phyloP scores from a whole-genome alignment of 129 eudicot genomes.

The Helianthus tuberosus region DNA sequence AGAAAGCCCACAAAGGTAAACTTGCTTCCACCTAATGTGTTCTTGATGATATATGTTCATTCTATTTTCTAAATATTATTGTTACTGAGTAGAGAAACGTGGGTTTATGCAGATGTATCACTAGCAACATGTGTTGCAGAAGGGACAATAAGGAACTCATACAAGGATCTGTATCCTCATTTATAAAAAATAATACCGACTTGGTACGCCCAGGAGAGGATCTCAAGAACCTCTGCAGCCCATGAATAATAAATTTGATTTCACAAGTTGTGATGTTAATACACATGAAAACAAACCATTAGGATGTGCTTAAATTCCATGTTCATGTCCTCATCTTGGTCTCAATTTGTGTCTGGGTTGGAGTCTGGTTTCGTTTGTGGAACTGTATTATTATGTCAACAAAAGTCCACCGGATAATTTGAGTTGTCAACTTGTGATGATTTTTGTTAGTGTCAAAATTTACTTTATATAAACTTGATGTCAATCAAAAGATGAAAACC shows the following conservation, averaged over 20 bases:
- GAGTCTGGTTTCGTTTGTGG: no score
- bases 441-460: no score
- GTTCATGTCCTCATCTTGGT: not conserved
- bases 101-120: conserved; percentile 49
- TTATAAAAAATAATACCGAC: conserved; percentile 58
- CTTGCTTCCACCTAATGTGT: no score
- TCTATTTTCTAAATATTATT: not conserved
- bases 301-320: not conserved
- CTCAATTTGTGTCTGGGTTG: no score
- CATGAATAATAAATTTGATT: conserved; percentile 10
- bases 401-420: no score
- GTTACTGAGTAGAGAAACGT: not conserved
- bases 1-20: no score
- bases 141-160: conserved; percentile 72
- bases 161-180: conserved; percentile 65
- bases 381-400: no score
- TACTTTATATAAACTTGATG: no score
- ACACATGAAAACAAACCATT: not conserved
- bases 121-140: conserved; percentile 67
- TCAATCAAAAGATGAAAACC: no score
- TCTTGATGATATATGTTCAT: no score
- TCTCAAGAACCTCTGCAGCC: conserved; percentile 51
- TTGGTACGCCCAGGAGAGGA: no score
- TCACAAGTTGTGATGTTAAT: not conserved
- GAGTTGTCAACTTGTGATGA: no score